Conservation (phyloP, 768 basidiomycete genomes). For the Boletus vermiculosoides region DNA sequence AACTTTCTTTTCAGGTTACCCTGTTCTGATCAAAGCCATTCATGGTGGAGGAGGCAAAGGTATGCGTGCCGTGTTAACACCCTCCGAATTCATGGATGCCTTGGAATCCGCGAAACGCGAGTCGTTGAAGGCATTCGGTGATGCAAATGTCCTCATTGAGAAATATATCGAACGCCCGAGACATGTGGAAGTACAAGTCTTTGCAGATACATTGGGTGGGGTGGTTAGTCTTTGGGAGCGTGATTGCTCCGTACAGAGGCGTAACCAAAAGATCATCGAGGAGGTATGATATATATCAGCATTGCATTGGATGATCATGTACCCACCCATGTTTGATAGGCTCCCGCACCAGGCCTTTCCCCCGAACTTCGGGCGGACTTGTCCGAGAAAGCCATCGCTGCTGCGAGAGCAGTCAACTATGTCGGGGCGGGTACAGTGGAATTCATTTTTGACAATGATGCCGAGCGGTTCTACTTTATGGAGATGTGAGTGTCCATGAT, state of each 20-base stretch:
- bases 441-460: constrained; percentile 94
- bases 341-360: constrained; percentile 87
- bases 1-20: constrained; percentile 56
- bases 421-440: constrained; percentile 94
- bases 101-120: constrained; percentile 88
- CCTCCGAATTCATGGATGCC: constrained; percentile 74
- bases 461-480: constrained; percentile 88
- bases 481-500: constrained; percentile 64
- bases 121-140: constrained; percentile 83
- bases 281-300: constrained; percentile 46
- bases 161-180: constrained; percentile 84
- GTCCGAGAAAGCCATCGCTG: constrained; percentile 84
- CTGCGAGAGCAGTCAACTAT: constrained; percentile 90
- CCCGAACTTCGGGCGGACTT: constrained; percentile 77
- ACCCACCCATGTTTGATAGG: constrained; percentile 41
- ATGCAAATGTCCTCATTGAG: constrained; percentile 84
- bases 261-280: constrained; percentile 96
- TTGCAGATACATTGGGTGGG: constrained; percentile 78
- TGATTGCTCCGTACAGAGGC: constrained; percentile 86
- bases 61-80: constrained; percentile 76
- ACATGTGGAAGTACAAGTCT: constrained; percentile 94
- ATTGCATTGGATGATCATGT: background rate
- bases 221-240: constrained; percentile 95
- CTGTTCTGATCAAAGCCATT: constrained; percentile 94
- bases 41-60: constrained; percentile 96